Evolutionary conservation across 1,284 basidiomycete species (phyloP), one percentile per base, ranked within the genome.

Genomic region (Cryptococcus jaspeensis): DNA sequence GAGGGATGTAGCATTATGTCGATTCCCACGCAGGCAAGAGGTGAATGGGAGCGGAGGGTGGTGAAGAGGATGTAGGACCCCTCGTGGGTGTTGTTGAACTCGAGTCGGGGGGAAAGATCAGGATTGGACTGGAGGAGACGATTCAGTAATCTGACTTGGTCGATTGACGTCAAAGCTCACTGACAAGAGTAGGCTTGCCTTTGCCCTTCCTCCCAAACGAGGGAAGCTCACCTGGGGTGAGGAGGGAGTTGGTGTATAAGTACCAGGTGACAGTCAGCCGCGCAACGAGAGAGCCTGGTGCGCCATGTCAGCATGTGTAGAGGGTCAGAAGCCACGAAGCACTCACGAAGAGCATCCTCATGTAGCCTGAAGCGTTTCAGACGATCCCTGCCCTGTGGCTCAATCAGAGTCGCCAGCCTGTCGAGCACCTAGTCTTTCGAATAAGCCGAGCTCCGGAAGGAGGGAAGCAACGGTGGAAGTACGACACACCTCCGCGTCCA

Each of bases 31-130:
- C 55, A 57, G 3, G 50, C 41, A 13, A 53, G 22, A 36, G 55
- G 49, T 9, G 55, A 54, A 25, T 37, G 15, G 4, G 55, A 55
- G 15, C 41, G 45, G 13, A 61, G 35, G 22, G 50, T 36, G n/a
- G 55, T 23, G 36, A 51, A 52, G 2, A 76, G 44, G 35, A 76
- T 67, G 47, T 64, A 74, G 11, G 46, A 40, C 0, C 69, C 67
- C 50, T 76, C 73, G 43, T 76, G 75, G 3, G 71, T 71, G 37
- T 65, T 69, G 55, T 75, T 76, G 55, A 71, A 75, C 37, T 67
- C 71, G 9, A 75, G 23, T 1, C 64, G 58, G 12, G 64, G 65
- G 12, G 59, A 16, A 3, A 65, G 42, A 1, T 8, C 16, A 0
- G 70, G 71, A 4, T 57, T 38, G 1, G 60, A 40, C 59, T 62